Evolutionary conservation across 441 rosid species (phyloP), one percentile per base, ranked within the genome.

Genomic region (Jatropha multifida): DNA sequence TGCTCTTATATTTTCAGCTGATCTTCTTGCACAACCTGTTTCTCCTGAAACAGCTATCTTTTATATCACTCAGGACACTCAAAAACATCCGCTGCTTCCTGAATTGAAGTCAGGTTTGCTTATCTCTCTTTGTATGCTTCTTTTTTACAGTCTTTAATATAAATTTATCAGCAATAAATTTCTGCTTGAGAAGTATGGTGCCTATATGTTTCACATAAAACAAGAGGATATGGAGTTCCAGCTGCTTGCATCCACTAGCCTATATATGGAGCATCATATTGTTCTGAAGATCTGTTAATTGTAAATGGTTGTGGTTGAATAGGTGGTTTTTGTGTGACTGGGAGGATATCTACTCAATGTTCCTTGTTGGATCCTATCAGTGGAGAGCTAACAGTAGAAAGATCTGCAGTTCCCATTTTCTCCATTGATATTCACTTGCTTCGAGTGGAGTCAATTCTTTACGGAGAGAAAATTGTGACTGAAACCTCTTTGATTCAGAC

Each of bases 401-500:
- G 86, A 74, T 91, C 97, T 75, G 84, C 91, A 10, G 86, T 89
- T 77, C 88, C 93, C 69, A 87, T 94, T 72, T 66, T 72, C 67
- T 94, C 97, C 75, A 86, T 94, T 26, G 92, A 91, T 77, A 82
- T 93, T 78, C 96, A 89, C 74, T 83, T 94, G 71, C 86, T 91
- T 49, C 87, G 89, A 4, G 88, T 86, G 0, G 98, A 94, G 83
- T 92, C 97, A 0, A 66, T 92, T 72, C 87, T 92, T 81, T 81
- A 85, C 6, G 96, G 95, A 74, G 98, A 92, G 77, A 90, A 73
- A 80, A 90, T 92, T 78, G 87, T 88, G 60, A 87, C 93, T 5
- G 98, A 94, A 83, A 92, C 93, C 51, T 94, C 98, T 65, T 85
- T 92, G 85, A 86, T 92, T 80, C 97, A 92, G 86, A 87, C 94